These are phyloP conservation scores for Calocera cornea DNA, from an alignment of 768 basidiomycete species.

Conservation along the genomic window DNA sequence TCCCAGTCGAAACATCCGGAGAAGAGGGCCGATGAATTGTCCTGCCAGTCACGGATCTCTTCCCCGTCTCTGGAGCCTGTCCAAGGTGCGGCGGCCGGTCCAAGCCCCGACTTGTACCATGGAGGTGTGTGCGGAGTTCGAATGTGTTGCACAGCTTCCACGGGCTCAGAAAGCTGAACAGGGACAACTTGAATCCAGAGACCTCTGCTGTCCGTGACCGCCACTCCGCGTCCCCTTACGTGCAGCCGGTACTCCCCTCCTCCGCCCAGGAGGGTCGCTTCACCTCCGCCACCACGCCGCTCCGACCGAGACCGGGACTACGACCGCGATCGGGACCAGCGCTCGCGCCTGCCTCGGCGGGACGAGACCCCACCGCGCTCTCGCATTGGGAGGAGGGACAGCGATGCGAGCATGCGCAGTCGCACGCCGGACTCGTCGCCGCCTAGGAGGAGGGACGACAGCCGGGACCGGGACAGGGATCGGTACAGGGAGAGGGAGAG, in stretches of 20 bases:
- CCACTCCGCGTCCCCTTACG: neutral
- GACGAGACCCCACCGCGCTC: neutral
- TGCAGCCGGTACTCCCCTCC: neutral
- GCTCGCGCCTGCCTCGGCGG: neutral
- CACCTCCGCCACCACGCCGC: neutral
- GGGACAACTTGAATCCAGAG: no score
- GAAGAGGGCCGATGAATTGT: no score
- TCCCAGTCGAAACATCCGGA: no score
- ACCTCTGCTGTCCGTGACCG: no score
- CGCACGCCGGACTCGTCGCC: neutral
- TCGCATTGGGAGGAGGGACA: neutral
- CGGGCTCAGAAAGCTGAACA: no score
- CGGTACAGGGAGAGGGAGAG: neutral
- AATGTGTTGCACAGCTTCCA: no score
- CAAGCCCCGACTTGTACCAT: no score
- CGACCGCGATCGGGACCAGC: neutral
- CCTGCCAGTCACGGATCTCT: no score
- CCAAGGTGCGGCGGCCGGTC: no score
- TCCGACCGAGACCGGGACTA: neutral
- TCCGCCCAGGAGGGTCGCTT: neutral
- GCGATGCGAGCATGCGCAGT: neutral
- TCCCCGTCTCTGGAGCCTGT: no score
- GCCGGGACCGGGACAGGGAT: neutral
- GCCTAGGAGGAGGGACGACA: neutral
- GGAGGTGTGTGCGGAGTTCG: no score